A percentile compares a stretch with the other conserved stretches of the same genome.
Conservation (phyloP, 148 eudicot genomes). For the Arctostaphylos glauca region DNA sequence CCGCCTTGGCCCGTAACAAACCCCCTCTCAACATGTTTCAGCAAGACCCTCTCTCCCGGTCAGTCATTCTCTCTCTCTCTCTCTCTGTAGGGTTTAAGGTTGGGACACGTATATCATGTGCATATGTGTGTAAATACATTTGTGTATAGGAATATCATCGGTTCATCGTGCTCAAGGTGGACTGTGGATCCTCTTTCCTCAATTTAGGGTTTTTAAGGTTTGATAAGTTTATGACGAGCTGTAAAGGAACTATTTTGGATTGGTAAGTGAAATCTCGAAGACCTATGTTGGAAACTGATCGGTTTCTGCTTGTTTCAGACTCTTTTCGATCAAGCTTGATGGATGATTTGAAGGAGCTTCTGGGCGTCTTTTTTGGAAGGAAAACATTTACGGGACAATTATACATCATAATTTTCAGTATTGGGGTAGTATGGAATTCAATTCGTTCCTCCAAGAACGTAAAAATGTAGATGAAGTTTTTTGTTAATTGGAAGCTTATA, state of each 20-base stretch:
- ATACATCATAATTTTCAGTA: neutral
- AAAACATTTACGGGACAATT: no score
- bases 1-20: slow-evolving; percentile 54
- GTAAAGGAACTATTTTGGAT: neutral
- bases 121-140: no score
- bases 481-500: neutral
- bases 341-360: neutral
- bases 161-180: neutral
- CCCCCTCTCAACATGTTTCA: slow-evolving; percentile 84
- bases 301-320: neutral
- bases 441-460: neutral
- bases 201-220: neutral
- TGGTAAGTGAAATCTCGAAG: neutral
- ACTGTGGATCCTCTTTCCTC: neutral
- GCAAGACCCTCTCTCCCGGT: slow-evolving; percentile 73
- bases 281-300: neutral
- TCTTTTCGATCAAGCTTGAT: neutral
- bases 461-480: neutral
- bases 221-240: neutral
- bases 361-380: neutral
- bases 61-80: neutral
- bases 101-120: no score
- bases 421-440: neutral
- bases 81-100: no score
- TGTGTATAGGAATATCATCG: no score